These are phyloP conservation scores for Trypanosoma caninum DNA, from an alignment of 208 protist genomes.

Conservation along the genomic window DNA sequence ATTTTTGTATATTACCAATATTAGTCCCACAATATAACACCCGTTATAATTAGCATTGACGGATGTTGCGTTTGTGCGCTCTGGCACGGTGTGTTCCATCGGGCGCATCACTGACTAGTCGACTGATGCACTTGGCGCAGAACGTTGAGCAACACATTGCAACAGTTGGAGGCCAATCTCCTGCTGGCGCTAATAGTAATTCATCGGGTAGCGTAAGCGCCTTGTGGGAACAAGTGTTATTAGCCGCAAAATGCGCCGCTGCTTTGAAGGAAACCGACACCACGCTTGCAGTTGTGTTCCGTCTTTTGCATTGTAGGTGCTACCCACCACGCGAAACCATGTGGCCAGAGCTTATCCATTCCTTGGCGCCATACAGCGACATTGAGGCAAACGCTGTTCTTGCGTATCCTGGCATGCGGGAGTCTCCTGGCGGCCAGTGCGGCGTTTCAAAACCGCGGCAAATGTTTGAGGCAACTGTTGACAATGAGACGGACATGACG, in stretches of 20 bases:
- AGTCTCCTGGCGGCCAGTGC: conserved; percentile 4
- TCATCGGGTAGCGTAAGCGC: not conserved
- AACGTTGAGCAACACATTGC: conserved; percentile 20
- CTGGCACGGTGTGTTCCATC: conserved; percentile 4
- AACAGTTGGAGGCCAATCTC: not conserved
- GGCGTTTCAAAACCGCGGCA: not conserved
- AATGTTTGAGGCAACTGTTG: not conserved
- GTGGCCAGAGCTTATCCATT: conserved; percentile 49
- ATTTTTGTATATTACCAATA: too few relatives aligned
- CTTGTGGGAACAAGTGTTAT: conserved; percentile 50
- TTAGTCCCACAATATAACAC: too few relatives aligned
- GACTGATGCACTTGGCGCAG: conserved; percentile 32
- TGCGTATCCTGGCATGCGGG: conserved; percentile 47
- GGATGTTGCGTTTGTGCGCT: not conserved
- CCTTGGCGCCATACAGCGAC: conserved; percentile 49
- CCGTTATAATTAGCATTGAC: not conserved
- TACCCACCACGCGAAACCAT: conserved; percentile 20
- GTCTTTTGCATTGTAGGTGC: conserved; percentile 28
- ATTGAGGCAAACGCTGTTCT: conserved; percentile 56
- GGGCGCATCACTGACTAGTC: conserved; percentile 5
- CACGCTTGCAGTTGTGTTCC: conserved; percentile 38
- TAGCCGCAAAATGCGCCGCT: conserved; percentile 31
- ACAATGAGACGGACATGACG: not conserved
- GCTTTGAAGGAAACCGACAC: conserved; percentile 71
- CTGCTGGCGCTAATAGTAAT: not conserved